Percentiles rank a stretch among this genome's conserved stretches.
Evolutionary conservation across 495 filamentous ascomycete genomes (phyloP).

Genomic region (Talaromyces ruber): DNA sequence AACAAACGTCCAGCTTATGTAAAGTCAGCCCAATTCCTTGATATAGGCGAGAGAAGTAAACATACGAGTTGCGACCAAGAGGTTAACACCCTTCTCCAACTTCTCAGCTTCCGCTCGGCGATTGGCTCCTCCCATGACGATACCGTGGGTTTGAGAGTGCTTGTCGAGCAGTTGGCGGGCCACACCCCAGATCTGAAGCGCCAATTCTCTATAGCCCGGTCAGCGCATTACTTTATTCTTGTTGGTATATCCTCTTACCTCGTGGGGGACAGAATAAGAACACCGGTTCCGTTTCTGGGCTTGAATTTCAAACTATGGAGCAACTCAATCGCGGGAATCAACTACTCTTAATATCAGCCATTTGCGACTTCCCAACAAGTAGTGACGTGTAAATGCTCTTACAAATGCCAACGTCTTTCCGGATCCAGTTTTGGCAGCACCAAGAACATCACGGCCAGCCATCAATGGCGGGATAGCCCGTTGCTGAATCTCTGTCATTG

Average conservation of each 20-base stretch:
- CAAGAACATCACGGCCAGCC: conserved; percentile 87
- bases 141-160: conserved; percentile 89
- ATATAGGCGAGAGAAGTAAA: neutral
- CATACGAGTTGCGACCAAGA: conserved; percentile 69
- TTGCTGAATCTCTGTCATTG: conserved; percentile 93
- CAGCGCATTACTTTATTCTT: conserved; percentile 13
- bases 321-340: conserved; percentile 95
- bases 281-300: conserved; percentile 53
- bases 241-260: neutral
- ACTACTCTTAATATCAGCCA: conserved; percentile 4
- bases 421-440: conserved; percentile 93
- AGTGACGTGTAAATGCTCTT: neutral
- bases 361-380: neutral
- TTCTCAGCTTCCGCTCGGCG: conserved; percentile 88
- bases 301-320: conserved; percentile 84
- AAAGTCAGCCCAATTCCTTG: neutral
- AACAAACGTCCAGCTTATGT: conserved; percentile 68
- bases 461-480: conserved; percentile 80
- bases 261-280: conserved; percentile 45
- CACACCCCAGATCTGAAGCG: conserved; percentile 93
- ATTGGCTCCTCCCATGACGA: conserved; percentile 94
- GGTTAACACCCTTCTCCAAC: conserved; percentile 85
- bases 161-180: conserved; percentile 82
- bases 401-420: conserved; percentile 89
- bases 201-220: conserved; percentile 56